These are phyloP conservation scores for Penicillium paneum DNA, from an alignment of 2,329 filamentous ascomycete species.

Conservation along the genomic window DNA sequence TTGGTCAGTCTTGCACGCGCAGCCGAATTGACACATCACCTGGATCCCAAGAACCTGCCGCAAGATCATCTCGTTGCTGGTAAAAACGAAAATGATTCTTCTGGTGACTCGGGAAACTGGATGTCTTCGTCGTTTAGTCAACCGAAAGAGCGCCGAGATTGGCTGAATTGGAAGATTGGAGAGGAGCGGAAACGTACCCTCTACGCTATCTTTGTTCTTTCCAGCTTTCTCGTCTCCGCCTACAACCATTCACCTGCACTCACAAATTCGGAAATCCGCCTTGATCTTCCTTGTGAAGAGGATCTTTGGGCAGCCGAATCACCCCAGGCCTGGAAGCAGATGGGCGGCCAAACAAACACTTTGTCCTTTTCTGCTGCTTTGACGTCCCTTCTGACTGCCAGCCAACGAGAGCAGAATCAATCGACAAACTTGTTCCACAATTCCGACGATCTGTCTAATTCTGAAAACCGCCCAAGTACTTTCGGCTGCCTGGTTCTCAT, in stretches of 20 bases:
- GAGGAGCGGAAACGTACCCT: constrained; percentile 93
- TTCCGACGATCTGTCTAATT: constrained; percentile 54
- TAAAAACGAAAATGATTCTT: constrained; percentile 54
- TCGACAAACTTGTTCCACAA: constrained; percentile 45
- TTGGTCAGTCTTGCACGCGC: constrained; percentile 87
- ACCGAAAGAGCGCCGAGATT: constrained; percentile 55
- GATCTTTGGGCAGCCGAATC: constrained; percentile 83
- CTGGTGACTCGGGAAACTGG: constrained; percentile 44
- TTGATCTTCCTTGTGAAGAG: constrained; percentile 90
- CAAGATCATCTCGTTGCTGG: constrained; percentile 45
- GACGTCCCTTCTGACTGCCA: constrained; percentile 74
- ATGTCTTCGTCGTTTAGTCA: constrained; percentile 34
- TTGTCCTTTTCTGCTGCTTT: constrained; percentile 80
- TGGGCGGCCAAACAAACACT: constrained; percentile 70
- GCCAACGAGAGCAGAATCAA: constrained; percentile 57
- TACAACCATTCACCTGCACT: constrained; percentile 91
- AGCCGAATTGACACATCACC: constrained; percentile 65
- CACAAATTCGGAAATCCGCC: constrained; percentile 86
- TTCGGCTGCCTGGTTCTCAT: constrained; percentile 91
- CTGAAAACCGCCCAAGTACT: constrained; percentile 75
- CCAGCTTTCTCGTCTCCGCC: constrained; percentile 83
- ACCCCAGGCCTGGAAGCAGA: constrained; percentile 73
- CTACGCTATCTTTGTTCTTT: constrained; percentile 86
- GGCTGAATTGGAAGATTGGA: constrained; percentile 81
- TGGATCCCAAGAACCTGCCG: constrained; percentile 38